These are phyloP conservation scores for Trypanosomatidae sp. DNA, from an alignment of 208 protist species.

Conservation along the genomic window DNA sequence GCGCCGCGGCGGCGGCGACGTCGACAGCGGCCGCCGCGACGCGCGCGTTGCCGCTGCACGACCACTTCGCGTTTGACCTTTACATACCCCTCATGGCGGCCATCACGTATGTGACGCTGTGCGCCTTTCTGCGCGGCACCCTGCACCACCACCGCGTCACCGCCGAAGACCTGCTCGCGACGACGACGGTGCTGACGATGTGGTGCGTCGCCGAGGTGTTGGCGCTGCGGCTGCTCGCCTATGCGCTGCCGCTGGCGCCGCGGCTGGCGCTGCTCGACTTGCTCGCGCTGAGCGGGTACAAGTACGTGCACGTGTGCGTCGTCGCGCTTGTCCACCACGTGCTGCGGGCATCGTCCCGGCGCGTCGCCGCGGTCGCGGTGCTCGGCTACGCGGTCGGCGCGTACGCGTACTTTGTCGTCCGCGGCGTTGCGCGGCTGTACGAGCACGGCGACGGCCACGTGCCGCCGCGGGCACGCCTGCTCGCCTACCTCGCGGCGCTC, in stretches of 20 bases:
- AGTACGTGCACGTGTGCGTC: conserved; percentile 57
- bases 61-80: conserved; percentile 50
- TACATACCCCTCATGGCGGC: conserved; percentile 79
- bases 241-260: conserved; percentile 24
- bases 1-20: conserved; percentile 2
- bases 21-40: not conserved
- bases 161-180: conserved; percentile 37
- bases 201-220: conserved; percentile 38
- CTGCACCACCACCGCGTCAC: conserved; percentile 18
- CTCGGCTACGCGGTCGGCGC: conserved; percentile 27
- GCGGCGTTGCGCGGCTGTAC: conserved; percentile 14
- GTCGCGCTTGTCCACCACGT: conserved; percentile 23
- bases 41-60: conserved; percentile 23
- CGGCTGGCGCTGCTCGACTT: conserved; percentile 24
- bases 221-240: conserved; percentile 21
- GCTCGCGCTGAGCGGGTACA: conserved; percentile 54
- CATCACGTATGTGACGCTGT: conserved; percentile 68
- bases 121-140: conserved; percentile 35
- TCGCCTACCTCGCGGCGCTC: conserved; percentile 21
- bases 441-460: conserved; percentile 21
- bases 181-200: conserved; percentile 26
- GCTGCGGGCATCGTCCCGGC: conserved; percentile 4
- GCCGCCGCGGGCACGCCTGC: conserved; percentile 21
- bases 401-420: conserved; percentile 28
- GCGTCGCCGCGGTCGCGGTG: conserved; percentile 8